Base-by-base conservation (phyloP, 805 yeast genomes). In the Candida sonorensis region DNA sequence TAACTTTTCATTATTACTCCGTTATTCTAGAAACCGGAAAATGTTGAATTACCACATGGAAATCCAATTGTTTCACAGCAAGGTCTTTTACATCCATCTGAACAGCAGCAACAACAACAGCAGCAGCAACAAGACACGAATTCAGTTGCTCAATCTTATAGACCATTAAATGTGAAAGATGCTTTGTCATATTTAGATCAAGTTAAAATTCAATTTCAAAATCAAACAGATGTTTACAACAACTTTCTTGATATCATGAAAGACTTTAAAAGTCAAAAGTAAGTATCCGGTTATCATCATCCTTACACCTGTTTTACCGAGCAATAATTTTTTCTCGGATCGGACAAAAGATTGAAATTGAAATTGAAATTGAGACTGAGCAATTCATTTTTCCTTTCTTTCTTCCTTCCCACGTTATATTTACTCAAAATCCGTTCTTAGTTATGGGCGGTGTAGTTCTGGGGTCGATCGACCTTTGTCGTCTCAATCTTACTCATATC, bases 191-290 rank as follows among this genome's bases (percentile, higher is more conserved):
- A 94, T 53, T 71, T 92, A 45, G 98, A 94, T 55, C 95, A 88
- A 60, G 98, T 92, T 32, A 92, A 92, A 59, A 72, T 81, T 30
- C 97, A 88, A 56, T 92, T 92, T 60, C 81, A 75, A 57, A 73
- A 78, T 44, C 94, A 90, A 61, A 94, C 97, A 0, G 97, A 88
- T 49, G 95, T 92, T 26, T 92, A 92, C 67, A 92, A 92, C 59
- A 87, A 84, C 57, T 92, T 94, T 51, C 69, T 92, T 51, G 99
- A 92, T 55, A 90, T 92, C 43, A 92, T 92, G 99, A 94, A 94
- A 64, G 99, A 94, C 55, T 94, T 92, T 66, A 94, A 94, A 65
- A 81, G 94, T 33, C 97, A 90, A 63, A 76, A 77, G 77, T 70
- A 59, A 40, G 75, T 66, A 32, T 42, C 12, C n/a, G n/a, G n/a